Base-by-base conservation (phyloP, 768 basidiomycete species). In the Tricholoma matsutake region DNA sequence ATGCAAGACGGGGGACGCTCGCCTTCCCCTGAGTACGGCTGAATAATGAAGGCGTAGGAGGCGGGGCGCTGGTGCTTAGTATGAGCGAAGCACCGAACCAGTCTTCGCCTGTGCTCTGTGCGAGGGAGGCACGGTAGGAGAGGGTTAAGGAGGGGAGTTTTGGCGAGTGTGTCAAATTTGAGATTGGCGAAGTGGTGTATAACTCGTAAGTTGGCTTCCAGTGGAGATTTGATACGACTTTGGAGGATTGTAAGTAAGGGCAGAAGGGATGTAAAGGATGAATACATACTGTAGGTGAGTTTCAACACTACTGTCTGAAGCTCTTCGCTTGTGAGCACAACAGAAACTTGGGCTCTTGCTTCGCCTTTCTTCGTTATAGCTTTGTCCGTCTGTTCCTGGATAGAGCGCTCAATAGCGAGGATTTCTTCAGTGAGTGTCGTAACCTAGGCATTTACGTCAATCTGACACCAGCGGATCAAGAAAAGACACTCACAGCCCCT, bases 171-270 rank as follows among this genome's bases (percentile, higher is more conserved):
- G 47, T 8, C 3, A 25, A 49, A 16, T 28, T n/a, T 1, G 51
- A 31, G 31, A 3, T 68, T 57, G 78, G 69, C 20, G 78, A 81
- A 0, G 75, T 76, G 2, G 85, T 84, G 60, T 85, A 81, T 0
- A 88, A 76, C 63, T 87, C 86, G 64, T 87, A 87, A 2, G 77
- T 78, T 2, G 85, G 82, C 16, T 69, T 68, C 86, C 85, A 87
- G 22, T 68, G 69, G 1, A 80, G 82, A 32, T 79, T 71, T 51
- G 68, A 73, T 16, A 88, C 85, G 54, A 85, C 86, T 85, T 61
- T 5, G 6, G 25, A 52, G 3, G 8, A n/a, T 14, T n/a, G 16
- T 52, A 16, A 52, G 51, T 29, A 52, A 16, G 2, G 28, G 29
- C 25, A 29, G 14, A 29, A 16, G 51, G 29, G 22, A 47, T 2